phyloP scores from a whole-genome alignment of 371 early-diverging fungal species.

The Choanephora cucurbitarum region DNA sequence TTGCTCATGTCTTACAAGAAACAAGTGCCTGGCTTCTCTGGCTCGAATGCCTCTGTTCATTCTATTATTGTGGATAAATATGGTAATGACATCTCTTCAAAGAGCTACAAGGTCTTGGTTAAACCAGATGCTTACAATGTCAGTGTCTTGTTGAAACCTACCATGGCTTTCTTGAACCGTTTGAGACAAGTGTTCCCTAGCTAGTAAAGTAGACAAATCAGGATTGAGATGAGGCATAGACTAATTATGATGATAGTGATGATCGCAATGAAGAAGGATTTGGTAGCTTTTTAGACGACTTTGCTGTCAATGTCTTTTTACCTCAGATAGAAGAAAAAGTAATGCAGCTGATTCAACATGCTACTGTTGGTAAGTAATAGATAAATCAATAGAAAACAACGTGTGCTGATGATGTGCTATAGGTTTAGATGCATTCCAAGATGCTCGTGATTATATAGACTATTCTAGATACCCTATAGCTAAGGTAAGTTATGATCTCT shows the following conservation, averaged over 20 bases:
- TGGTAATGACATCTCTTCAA: slow-evolving; percentile 60
- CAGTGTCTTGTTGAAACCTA: slow-evolving; percentile 69
- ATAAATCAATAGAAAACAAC: not conserved
- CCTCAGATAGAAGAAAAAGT: slow-evolving; percentile 77
- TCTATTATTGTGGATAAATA: slow-evolving; percentile 67
- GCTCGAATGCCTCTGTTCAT: slow-evolving; percentile 21
- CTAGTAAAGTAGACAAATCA: slow-evolving; percentile 46
- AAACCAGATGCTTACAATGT: slow-evolving; percentile 74
- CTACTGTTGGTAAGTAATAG: slow-evolving; percentile 59
- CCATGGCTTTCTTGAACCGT: slow-evolving; percentile 61
- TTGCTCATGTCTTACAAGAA: slow-evolving; percentile 34
- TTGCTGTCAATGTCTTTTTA: slow-evolving; percentile 73
- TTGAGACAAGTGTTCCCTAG: slow-evolving; percentile 57
- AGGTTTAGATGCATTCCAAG: slow-evolving; percentile 58
- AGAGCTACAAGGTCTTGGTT: slow-evolving; percentile 70
- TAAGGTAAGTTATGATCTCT: slow-evolving; percentile 51
- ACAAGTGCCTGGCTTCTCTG: slow-evolving; percentile 34
- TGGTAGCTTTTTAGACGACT: slow-evolving; percentile 77
- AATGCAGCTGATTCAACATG: slow-evolving; percentile 64
- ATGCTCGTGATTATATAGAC: slow-evolving; percentile 51
- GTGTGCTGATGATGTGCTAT: not conserved
- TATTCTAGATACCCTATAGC: slow-evolving; percentile 54
- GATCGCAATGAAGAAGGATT: slow-evolving; percentile 60
- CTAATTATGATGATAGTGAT: too few relatives aligned
- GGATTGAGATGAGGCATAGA: too few relatives aligned